Evolutionary conservation across 208 protist species (phyloP), one percentile per base, ranked within the genome.

Genomic region (Leishmania mexicana): DNA sequence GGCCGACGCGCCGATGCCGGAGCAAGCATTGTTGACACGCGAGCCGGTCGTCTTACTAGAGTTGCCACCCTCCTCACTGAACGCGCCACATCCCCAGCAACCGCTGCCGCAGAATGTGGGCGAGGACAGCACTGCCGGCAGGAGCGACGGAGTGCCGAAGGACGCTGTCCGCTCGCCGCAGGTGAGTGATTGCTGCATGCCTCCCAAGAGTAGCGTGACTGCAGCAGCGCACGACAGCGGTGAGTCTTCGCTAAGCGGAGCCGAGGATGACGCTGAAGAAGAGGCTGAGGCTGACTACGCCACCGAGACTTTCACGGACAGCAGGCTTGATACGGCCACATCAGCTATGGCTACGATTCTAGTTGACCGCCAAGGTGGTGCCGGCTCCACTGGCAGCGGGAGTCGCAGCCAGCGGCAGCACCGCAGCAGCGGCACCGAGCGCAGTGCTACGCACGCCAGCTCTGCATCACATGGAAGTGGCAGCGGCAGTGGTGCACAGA

Each of bases 391-490:
- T 11, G 28, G 54, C 35, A 31, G 57, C 53, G 73, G 76, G 60
- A 80, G 70, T 65, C 42, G 47, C 51, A 57, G 70, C 40, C 70
- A 81, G 47, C 60, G n/a, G 3, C 42, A 35, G 67, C 49, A 72
- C 4, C 42, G 51, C 40, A 75, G 49, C 72, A 81, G 62, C 53
- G 62, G 53, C 68, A 75, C 47, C 78, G 77, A 76, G n/a, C 53
- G 21, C 57, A 67, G 51, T 58, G 70, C 58, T 6, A 51, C 70
- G 4, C 76, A 81, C 45, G 70, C 24, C 19, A 64, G 72, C 60
- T 53, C 77, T 74, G 31, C 31, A 47, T 73, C 79, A 28, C 73
- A 72, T 73, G 51, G 42, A 28, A 75, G 42, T 54, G 57, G 58
- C 40, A 81, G 54, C 3, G 57, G 57, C 10, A 64, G 11, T 42